Evolutionary conservation across 1,284 basidiomycete genomes (phyloP), one percentile per base, ranked within the genome.

Genomic region (Cystobasidiaceae sp.): DNA sequence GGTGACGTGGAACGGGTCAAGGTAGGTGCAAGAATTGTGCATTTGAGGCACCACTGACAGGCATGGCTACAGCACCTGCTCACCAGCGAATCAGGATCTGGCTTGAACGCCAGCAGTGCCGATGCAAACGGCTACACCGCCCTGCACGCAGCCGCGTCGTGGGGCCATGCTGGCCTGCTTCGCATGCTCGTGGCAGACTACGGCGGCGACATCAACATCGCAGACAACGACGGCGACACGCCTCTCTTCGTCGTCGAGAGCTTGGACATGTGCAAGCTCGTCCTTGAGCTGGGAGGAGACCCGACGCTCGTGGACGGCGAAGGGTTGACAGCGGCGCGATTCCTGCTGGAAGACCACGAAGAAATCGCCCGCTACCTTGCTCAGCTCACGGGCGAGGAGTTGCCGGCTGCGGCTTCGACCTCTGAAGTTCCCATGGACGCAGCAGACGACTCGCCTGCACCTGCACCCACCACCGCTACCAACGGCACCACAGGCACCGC

Each of bases 131-230:
- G 88, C 21, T 94, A 94, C 77, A 92, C 92, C 0, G 90, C 92
- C 11, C 88, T 96, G 85, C 92, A 96, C 77, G 93, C 92, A n/a
- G 91, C 92, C 6, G 91, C 90, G 0, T 94, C 91, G 0, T 96
- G 93, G 76, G 88, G 84, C 8, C 91, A 92, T 56, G 74, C 87
- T 15, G 78, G 86, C 41, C 77, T 93, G 46, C 80, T 96, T 23
- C 82, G 84, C 28, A 93, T 90, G 78, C 84, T 96, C 61, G 80
- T 92, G 67, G 81, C 84, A 15, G 81, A 81, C 72, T 30, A 52
- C 21, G 90, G 91, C 21, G 93, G 91, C 59, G 82, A 94, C 75
- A 87, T 93, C 69, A 93, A 96, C 74, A 77, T 92, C 64, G 81
- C 84, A 2, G 92, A 96, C 75, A 82, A 81, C 55, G 93, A 96